Evolutionary conservation across 106 monocot genomes (phyloP), one percentile per base, ranked within the genome.

Genomic region (Dioscorea dumetorum): DNA sequence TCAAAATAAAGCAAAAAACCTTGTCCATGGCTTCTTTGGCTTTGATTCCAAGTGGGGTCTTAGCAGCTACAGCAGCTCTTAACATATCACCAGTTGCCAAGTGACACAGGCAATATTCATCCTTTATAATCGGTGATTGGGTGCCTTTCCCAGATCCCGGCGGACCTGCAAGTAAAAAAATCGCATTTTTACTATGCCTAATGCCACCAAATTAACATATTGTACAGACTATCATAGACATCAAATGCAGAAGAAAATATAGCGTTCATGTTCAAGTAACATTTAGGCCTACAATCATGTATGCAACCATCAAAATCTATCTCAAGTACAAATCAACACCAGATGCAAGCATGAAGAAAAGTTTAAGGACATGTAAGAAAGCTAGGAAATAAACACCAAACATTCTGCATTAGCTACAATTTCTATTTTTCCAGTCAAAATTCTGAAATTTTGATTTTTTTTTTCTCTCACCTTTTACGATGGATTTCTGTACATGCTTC

Each of bases 1-100:
- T 17, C 12, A 12, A 54, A 19, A 16, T 19, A 54, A 56, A 22
- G 34, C 8, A 67, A 54, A 56, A 6, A 72, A 99, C 97, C 77
- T 87, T 87, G 5, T 92, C 92, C 97, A 99, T 99, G 15, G 92
- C 80, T 60, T 92, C 97, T 83, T 99, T 99, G 49, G 89, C 97
- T 73, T 87, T 89, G 72, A 92, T 50, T 8, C 97, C 97, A 50
- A 99, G 87, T 63, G 89, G 92, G 24, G 97, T 92, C 68, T 92
- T 92, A 62, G 92, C 87, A 75, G 88, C 73, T 57, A 99, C 97
- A 62, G 92, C 90, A 77, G 97, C 86, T 71, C 97, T 97, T 70
- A 99, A 67, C 97, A 99, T 99, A 78, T 99, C 97, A 72, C 97
- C 97, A 51, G 97, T 99, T 52, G 97, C 97, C 77, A 99, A 79